phyloP scores from a whole-genome alignment of 1,284 basidiomycete species.

The Leccinum subrobustum region DNA sequence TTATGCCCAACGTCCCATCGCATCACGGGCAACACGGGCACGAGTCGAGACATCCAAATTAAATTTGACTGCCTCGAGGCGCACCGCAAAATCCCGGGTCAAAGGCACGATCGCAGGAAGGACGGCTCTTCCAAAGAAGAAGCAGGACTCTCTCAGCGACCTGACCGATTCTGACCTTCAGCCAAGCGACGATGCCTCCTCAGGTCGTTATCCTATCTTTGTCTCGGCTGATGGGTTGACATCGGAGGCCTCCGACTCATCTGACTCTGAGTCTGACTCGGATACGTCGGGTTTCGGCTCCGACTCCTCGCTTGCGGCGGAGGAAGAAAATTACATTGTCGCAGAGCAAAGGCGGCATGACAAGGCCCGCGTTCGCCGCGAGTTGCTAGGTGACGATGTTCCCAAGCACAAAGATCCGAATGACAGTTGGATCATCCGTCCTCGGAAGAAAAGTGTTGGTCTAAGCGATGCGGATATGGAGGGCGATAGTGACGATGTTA shows the following conservation, averaged over 20 bases:
- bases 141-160: conserved; percentile 30
- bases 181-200: conserved; percentile 35
- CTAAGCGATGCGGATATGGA: conserved; percentile 59
- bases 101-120: conserved; percentile 43
- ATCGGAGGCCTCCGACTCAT: conserved; percentile 43
- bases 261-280: conserved; percentile 35
- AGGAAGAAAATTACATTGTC: conserved; percentile 61
- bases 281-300: conserved; percentile 46
- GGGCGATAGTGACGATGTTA: conserved; percentile 47
- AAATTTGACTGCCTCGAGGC: conserved; percentile 37
- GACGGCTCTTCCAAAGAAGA: conserved; percentile 32
- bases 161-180: conserved; percentile 35
- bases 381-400: conserved; percentile 52
- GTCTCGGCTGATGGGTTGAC: conserved; percentile 59
- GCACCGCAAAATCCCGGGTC: conserved; percentile 34
- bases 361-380: conserved; percentile 51
- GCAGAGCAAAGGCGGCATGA: conserved; percentile 45
- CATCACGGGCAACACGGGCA: conserved; percentile 28
- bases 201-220: conserved; percentile 62
- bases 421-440: conserved; percentile 65
- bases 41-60: conserved; percentile 24
- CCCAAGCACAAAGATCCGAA: conserved; percentile 47
- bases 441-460: conserved; percentile 66
- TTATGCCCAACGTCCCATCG: conserved; percentile 19
- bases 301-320: conserved; percentile 56